Conservation (phyloP, 176 grass and related monocot species). For the Cenchrus fungigraminus region DNA sequence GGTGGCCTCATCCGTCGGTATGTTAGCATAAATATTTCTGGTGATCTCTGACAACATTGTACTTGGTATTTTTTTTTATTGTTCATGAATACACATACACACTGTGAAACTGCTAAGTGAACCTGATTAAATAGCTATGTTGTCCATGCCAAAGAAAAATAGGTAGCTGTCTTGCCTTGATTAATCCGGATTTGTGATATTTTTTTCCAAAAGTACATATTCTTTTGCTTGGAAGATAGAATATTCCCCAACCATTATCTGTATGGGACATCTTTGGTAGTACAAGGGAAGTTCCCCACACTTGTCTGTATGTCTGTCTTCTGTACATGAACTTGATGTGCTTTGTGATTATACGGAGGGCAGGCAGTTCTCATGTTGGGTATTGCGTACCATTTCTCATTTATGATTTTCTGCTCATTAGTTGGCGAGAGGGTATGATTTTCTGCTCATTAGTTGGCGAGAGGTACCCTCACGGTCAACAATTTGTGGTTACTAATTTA, state of each 20-base stretch:
- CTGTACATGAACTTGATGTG: neutral
- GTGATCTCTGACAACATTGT: neutral
- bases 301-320: neutral
- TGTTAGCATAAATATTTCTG: no score
- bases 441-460: neutral
- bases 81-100: no score
- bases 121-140: constrained; percentile 8
- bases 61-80: no score
- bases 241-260: neutral
- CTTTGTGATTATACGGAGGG: neutral
- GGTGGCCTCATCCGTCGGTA: no score
- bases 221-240: neutral
- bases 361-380: neutral
- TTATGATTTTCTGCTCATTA: neutral
- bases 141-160: neutral
- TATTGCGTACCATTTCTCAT: neutral
- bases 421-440: neutral
- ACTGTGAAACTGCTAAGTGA: neutral
- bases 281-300: neutral
- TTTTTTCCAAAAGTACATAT: neutral
- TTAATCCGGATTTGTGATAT: neutral
- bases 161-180: neutral
- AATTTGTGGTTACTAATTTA: neutral
- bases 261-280: neutral
- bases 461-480: neutral